These are phyloP conservation scores for Fusarium sp. DNA, from an alignment of 2,329 filamentous ascomycete species.

Conservation along the genomic window DNA sequence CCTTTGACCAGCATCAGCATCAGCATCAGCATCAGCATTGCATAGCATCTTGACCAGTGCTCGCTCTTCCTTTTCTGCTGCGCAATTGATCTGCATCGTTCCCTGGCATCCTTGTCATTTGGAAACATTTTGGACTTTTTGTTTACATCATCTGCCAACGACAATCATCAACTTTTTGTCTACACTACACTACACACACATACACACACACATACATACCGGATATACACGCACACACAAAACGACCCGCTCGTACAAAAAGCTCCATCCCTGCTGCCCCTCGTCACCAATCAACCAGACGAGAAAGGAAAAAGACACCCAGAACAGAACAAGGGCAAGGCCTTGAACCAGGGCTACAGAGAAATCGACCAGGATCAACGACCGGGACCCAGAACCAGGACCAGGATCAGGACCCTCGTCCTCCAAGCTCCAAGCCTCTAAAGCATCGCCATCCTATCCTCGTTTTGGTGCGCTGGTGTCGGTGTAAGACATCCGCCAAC, in stretches of 20 bases:
- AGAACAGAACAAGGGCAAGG: constrained; percentile 32
- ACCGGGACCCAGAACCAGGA: constrained; percentile 9
- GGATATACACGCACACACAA: not conserved
- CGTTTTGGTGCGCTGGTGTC: constrained; percentile 5
- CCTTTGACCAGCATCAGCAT: constrained; percentile 10
- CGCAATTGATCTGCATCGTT: constrained; percentile 14
- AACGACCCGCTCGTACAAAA: constrained; percentile 2
- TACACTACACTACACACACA: not conserved
- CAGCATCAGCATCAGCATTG: constrained; percentile 13
- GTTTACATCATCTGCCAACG: constrained; percentile 21
- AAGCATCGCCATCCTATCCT: constrained; percentile 15
- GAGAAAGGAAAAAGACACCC: constrained; percentile 32
- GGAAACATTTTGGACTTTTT: constrained; percentile 2
- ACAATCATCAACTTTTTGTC: not conserved
- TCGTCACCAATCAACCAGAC: constrained; percentile 34
- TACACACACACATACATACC: constrained; percentile 5
- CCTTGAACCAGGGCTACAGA: constrained; percentile 10
- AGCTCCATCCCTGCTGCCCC: constrained; percentile 27
- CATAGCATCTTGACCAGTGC: not conserved
- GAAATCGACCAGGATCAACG: constrained; percentile 19
- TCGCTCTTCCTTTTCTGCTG: constrained; percentile 3
- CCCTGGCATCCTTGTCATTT: constrained; percentile 1
- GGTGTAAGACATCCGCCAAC: constrained; percentile 44
- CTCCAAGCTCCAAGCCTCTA: constrained; percentile 23
- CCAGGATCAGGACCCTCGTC: constrained; percentile 19